These are phyloP conservation scores for Daldinia sp. DNA, from an alignment of 2,329 filamentous ascomycete genomes.

Conservation along the genomic window DNA sequence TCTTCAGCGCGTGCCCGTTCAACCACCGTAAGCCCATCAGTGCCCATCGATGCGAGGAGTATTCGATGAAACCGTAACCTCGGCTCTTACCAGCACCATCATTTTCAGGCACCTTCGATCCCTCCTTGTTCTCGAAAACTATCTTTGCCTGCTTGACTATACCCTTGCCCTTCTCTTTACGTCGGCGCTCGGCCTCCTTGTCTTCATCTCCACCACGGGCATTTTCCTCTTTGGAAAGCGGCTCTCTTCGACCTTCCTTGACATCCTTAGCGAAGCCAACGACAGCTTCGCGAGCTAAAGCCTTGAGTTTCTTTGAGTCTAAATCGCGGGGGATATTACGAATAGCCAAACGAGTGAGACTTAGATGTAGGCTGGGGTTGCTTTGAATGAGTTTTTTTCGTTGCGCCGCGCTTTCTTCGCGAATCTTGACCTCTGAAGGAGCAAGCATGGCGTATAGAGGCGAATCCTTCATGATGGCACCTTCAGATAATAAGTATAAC, in stretches of 20 bases:
- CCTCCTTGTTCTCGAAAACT: slow-evolving; percentile 89
- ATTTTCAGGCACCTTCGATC: slow-evolving; percentile 83
- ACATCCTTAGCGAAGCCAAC: slow-evolving; percentile 95
- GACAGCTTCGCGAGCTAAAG: slow-evolving; percentile 88
- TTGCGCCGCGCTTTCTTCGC: slow-evolving; percentile 87
- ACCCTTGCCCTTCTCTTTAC: slow-evolving; percentile 83
- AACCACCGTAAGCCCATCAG: slow-evolving; percentile 95
- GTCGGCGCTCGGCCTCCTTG: slow-evolving; percentile 80
- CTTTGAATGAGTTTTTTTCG: slow-evolving; percentile 89
- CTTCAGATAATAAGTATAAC: slow-evolving; percentile 89
- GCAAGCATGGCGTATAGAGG: slow-evolving; percentile 81
- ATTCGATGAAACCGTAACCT: slow-evolving; percentile 98
- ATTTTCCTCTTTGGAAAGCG: slow-evolving; percentile 90
- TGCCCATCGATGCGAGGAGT: slow-evolving; percentile 91
- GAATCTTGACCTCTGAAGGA: slow-evolving; percentile 84
- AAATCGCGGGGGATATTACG: slow-evolving; percentile 90
- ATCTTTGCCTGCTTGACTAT: slow-evolving; percentile 96
- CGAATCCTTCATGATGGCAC: slow-evolving; percentile 81
- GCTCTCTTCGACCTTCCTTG: slow-evolving; percentile 78
- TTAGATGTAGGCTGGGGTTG: slow-evolving; percentile 90
- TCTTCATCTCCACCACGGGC: slow-evolving; percentile 83
- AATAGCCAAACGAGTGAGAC: slow-evolving; percentile 88
- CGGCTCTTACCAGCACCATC: slow-evolving; percentile 84
- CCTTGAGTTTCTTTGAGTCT: slow-evolving; percentile 88
- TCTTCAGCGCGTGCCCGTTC: slow-evolving; percentile 78